These are phyloP conservation scores for Torulaspora quercuum DNA, from an alignment of 805 yeast species.

Conservation along the genomic window DNA sequence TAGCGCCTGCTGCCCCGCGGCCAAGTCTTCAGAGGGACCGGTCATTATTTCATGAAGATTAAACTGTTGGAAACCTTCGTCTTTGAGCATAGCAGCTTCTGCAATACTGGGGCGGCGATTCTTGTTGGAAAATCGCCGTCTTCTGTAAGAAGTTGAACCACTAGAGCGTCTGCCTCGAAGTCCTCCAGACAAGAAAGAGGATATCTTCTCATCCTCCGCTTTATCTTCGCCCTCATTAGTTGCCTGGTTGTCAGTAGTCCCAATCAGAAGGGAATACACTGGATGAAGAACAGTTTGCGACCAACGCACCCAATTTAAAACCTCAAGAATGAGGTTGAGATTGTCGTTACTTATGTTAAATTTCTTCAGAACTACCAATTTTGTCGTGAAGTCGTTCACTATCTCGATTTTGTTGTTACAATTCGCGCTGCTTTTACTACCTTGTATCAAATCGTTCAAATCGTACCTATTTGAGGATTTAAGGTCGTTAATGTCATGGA, in stretches of 20 bases:
- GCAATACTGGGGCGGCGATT: conserved; percentile 32
- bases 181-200: conserved; percentile 1
- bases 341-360: conserved; percentile 34
- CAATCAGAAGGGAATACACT: conserved; percentile 10
- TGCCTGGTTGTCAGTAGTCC: conserved; percentile 1
- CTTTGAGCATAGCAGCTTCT: conserved; percentile 34
- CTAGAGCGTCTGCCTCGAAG: conserved; percentile 16
- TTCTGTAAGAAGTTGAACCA: conserved; percentile 14
- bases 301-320: conserved; percentile 35
- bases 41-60: conserved; percentile 34
- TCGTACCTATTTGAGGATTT: conserved; percentile 1
- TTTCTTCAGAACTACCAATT: conserved; percentile 22
- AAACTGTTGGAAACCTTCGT: conserved; percentile 36
- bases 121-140: conserved; percentile 31
- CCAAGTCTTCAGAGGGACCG: conserved; percentile 22
- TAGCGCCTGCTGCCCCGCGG: not conserved
- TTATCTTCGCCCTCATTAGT: not conserved
- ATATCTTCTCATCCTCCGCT: not conserved
- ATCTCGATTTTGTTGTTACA: conserved; percentile 17
- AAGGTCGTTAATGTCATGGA: conserved; percentile 1
- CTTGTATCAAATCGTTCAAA: conserved; percentile 8
- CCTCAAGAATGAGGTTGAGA: conserved; percentile 26
- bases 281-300: conserved; percentile 20
- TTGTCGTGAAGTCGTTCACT: conserved; percentile 32
- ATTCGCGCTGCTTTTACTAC: conserved; percentile 35